Percentiles rank a stretch among this genome's conserved stretches.
Conservation (phyloP, 371 early-diverging fungal genomes). For the Smittium mucronatum region DNA sequence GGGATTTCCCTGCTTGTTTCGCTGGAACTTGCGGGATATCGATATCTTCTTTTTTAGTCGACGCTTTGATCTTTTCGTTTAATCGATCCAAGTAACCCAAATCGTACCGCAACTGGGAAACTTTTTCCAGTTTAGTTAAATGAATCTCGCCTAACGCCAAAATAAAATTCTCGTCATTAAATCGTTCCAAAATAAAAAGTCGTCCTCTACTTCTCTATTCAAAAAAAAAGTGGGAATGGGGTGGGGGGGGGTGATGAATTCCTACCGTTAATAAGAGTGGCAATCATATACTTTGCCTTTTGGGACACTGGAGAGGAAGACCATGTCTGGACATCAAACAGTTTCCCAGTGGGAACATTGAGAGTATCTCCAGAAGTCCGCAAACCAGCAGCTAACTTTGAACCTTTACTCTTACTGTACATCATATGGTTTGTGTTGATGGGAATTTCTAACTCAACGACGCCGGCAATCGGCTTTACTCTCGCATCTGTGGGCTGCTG, state of each 20-base stretch:
- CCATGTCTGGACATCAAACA: slow-evolving; percentile 62
- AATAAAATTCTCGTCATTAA: neutral
- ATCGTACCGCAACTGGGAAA: slow-evolving; percentile 69
- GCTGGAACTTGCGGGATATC: neutral
- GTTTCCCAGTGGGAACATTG: slow-evolving; percentile 46
- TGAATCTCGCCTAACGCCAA: slow-evolving; percentile 46
- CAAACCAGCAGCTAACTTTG: slow-evolving; percentile 61
- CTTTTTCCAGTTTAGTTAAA: slow-evolving; percentile 55
- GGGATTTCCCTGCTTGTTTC: neutral
- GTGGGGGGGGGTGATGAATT: too few relatives aligned
- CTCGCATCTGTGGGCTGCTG: slow-evolving; percentile 42
- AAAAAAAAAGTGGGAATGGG: too few relatives aligned
- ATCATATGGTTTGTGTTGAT: slow-evolving; percentile 50
- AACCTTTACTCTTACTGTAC: slow-evolving; percentile 65
- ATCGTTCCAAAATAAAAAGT: neutral
- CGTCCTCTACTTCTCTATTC: too few relatives aligned
- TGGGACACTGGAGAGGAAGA: slow-evolving; percentile 60
- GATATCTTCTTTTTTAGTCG: slow-evolving; percentile 39
- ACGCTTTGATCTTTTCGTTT: slow-evolving; percentile 64
- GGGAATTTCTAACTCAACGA: slow-evolving; percentile 78
- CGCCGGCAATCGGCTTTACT: slow-evolving; percentile 61
- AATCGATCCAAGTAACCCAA: slow-evolving; percentile 80
- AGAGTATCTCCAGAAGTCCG: slow-evolving; percentile 52
- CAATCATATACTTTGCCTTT: slow-evolving; percentile 67
- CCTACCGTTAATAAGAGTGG: slow-evolving; percentile 56